These are phyloP conservation scores for Cunninghamia lanceolata DNA, from an alignment of 75 land plant genomes.

Conservation along the genomic window DNA sequence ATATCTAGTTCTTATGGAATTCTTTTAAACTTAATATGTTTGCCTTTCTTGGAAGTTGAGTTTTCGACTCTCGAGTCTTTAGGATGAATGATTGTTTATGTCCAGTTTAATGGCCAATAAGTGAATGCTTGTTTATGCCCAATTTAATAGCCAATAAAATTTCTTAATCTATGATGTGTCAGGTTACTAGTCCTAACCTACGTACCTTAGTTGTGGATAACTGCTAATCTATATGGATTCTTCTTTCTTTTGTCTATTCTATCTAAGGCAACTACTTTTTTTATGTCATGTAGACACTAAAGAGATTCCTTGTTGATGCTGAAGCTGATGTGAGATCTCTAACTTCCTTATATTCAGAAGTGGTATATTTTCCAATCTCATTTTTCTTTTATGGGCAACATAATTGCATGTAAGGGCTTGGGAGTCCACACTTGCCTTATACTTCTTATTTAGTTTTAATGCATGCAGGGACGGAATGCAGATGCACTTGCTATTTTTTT, in stretches of 20 bases:
- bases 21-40: neutral
- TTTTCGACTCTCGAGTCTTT: neutral
- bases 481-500: slow-evolving; percentile 86
- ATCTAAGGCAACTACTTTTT: slow-evolving; percentile 9
- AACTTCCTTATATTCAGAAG: slow-evolving; percentile 76
- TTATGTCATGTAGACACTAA: slow-evolving; percentile 39
- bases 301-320: slow-evolving; percentile 71
- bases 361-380: slow-evolving; percentile 55
- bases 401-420: slow-evolving; percentile 7
- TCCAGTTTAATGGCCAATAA: neutral
- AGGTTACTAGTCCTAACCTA: neutral
- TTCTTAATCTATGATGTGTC: neutral
- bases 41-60: neutral
- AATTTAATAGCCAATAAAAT: neutral
- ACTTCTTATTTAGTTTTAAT: neutral
- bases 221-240: neutral
- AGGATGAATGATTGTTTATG: neutral
- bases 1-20: neutral
- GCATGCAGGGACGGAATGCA: slow-evolving; percentile 31
- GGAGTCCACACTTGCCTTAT: slow-evolving; percentile 5
- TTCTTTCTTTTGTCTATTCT: slow-evolving; percentile 1
- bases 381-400: neutral
- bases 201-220: neutral
- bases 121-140: neutral
- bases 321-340: slow-evolving; percentile 83